Percentiles rank a stretch among this genome's conserved stretches.
phyloP scores from a whole-genome alignment of 306 rosid species.

The Chamaecrista fasciculata region DNA sequence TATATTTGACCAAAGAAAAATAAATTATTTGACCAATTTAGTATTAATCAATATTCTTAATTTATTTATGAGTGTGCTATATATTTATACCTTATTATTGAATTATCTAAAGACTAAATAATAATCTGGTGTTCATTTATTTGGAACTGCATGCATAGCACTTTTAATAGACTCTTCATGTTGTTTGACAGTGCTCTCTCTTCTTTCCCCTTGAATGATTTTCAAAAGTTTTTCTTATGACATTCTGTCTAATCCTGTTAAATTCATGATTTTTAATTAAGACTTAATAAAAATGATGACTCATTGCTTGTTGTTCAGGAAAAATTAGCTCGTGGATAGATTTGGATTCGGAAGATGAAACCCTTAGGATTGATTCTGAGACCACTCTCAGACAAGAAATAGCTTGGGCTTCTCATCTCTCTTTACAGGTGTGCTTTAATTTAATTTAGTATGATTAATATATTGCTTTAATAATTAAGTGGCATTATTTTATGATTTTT shows the following conservation, averaged over 20 bases:
- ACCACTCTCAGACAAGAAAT: constrained; percentile 89
- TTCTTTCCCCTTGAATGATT: background rate
- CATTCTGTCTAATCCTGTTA: background rate
- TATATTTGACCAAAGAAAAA: no score
- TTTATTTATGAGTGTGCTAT: no score
- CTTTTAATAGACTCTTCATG: no score
- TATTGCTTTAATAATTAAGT: background rate
- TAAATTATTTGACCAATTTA: no score
- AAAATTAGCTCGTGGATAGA: constrained; percentile 95
- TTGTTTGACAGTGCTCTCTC: no score
- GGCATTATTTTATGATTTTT: background rate
- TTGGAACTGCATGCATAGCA: no score
- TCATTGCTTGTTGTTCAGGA: constrained; percentile 46
- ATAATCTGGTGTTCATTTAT: no score
- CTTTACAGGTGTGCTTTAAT: constrained; percentile 73
- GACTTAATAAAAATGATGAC: constrained; percentile 4
- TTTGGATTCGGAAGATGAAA: constrained; percentile 86
- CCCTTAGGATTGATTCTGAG: constrained; percentile 71
- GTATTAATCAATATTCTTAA: no score
- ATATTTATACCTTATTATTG: no score
- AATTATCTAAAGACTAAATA: no score
- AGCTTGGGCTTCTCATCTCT: constrained; percentile 99
- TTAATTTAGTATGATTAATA: background rate
- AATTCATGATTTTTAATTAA: background rate
- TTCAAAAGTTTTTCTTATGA: background rate